These are phyloP conservation scores for Craspedostauros australis DNA, from an alignment of 108 stramenopile genomes.

Conservation along the genomic window DNA sequence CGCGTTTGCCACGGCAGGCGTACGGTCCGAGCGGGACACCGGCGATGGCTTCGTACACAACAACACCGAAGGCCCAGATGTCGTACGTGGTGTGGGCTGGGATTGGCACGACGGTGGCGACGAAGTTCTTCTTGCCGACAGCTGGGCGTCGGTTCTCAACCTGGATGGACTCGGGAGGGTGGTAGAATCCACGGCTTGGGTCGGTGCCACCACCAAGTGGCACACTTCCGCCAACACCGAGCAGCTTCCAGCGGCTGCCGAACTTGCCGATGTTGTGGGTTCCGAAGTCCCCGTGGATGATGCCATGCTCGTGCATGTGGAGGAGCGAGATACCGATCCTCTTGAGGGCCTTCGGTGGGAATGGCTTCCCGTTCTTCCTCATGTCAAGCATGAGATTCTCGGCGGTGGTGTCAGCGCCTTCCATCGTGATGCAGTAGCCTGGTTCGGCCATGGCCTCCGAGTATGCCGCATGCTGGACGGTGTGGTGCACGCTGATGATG, in stretches of 20 bases:
- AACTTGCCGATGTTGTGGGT: constrained; percentile 89
- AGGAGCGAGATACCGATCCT: constrained; percentile 77
- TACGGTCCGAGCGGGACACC: constrained; percentile 71
- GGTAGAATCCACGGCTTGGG: constrained; percentile 82
- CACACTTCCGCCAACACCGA: constrained; percentile 82
- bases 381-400: constrained; percentile 87
- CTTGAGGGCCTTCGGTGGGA: constrained; percentile 78
- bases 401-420: constrained; percentile 85
- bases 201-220: constrained; percentile 60
- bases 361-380: constrained; percentile 64
- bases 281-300: constrained; percentile 86
- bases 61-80: constrained; percentile 80
- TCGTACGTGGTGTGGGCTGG: constrained; percentile 65
- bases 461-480: constrained; percentile 87
- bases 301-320: constrained; percentile 84
- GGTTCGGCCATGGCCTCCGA: constrained; percentile 87
- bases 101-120: constrained; percentile 63
- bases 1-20: constrained; percentile 76
- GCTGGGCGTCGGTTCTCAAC: constrained; percentile 57
- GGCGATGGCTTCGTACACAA: constrained; percentile 75
- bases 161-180: constrained; percentile 75
- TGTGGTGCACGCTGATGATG: constrained; percentile 88
- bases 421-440: constrained; percentile 89
- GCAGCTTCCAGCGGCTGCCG: constrained; percentile 75
- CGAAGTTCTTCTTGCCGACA: constrained; percentile 43